Conservation (phyloP, 2,329 filamentous ascomycete genomes). For the Scytalidium sp. region DNA sequence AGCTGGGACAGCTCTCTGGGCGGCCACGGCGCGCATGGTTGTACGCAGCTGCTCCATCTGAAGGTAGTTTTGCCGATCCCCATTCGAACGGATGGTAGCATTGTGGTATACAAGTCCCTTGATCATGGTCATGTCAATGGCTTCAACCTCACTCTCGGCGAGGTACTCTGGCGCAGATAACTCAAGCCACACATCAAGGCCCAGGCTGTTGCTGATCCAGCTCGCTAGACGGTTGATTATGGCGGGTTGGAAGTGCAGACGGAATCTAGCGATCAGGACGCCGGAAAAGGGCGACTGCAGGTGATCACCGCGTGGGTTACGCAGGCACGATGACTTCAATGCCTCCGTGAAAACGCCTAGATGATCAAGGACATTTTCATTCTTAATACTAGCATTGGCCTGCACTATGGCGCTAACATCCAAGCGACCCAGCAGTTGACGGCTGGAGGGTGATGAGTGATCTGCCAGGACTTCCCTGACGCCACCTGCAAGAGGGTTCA, state of each 20-base stretch:
- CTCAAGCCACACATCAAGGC: slow-evolving; percentile 24
- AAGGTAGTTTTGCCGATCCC: slow-evolving; percentile 41
- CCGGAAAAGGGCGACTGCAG: slow-evolving; percentile 10
- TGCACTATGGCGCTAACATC: slow-evolving; percentile 13
- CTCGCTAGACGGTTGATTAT: slow-evolving; percentile 15
- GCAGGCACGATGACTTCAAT: slow-evolving; percentile 7
- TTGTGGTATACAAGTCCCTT: slow-evolving; percentile 40
- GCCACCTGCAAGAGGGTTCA: slow-evolving; percentile 37
- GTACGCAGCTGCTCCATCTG: slow-evolving; percentile 29
- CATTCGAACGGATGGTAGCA: slow-evolving; percentile 38
- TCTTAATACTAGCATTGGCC: neutral
- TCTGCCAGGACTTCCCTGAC: slow-evolving; percentile 30
- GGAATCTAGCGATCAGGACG: slow-evolving; percentile 18
- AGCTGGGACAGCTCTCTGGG: slow-evolving; percentile 24
- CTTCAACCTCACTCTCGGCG: slow-evolving; percentile 6
- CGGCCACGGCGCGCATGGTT: slow-evolving; percentile 21
- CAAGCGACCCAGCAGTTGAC: slow-evolving; percentile 18
- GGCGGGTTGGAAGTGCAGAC: slow-evolving; percentile 9
- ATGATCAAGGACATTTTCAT: slow-evolving; percentile 2
- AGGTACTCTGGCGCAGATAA: slow-evolving; percentile 21
- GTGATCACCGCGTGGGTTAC: too few species aligned
- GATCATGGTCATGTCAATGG: slow-evolving; percentile 18
- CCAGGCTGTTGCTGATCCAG: slow-evolving; percentile 14
- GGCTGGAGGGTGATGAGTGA: slow-evolving; percentile 8
- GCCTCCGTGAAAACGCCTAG: slow-evolving; percentile 4